Base-by-base conservation (phyloP, 2,329 filamentous ascomycete genomes). In the Exophiala spinifera region DNA sequence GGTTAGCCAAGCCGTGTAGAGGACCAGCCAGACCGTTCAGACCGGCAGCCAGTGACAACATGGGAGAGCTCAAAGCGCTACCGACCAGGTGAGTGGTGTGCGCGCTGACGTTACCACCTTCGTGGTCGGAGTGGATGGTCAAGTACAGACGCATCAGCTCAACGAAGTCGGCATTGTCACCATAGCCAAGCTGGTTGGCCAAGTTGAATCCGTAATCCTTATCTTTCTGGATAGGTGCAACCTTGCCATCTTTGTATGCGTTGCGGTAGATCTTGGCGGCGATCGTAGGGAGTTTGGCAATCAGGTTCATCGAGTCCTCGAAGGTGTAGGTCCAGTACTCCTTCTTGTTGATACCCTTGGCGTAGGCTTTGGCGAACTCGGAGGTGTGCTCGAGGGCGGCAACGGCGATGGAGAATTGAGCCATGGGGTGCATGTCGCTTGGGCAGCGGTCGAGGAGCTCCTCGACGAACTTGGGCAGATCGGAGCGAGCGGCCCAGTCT, bases 371-470 rank as follows among this genome's bases (percentile, higher is more conserved):
- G 75, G 94, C 87, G 78, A 99, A 99, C 64, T 89, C 85, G 61
- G 94, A 97, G 75, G 95, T 92, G 78, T 96, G 91, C 86, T 99
- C 94, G 71, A 99, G 91, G 71, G 94, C 94, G 67, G 88, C 96
- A 69, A 99, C 91, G 70, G 94, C 94, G 69, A 99, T 81, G 57
- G 94, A 97, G 84, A 99, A 95, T 81, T 99, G 94, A 61, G 94
- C 92, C 94, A 99, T 99, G 75, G 94, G 94, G 85, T 99, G 94
- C 67, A 99, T 89, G 76, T 95, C 91, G 79, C 83, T 94, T 68
- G 94, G 94, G 88, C 92, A 97, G 82, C 94, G 91, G 86, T 99
- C 94, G 79, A 99, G 96, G 74, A 99, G 88, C 82, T 99, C 94
- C 82, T 96, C 91, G 71, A 99, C 84, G 79, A 95, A 97, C 81